Conservation (phyloP, 257 asterid genomes). For the Parsonsia alboflavescens region DNA sequence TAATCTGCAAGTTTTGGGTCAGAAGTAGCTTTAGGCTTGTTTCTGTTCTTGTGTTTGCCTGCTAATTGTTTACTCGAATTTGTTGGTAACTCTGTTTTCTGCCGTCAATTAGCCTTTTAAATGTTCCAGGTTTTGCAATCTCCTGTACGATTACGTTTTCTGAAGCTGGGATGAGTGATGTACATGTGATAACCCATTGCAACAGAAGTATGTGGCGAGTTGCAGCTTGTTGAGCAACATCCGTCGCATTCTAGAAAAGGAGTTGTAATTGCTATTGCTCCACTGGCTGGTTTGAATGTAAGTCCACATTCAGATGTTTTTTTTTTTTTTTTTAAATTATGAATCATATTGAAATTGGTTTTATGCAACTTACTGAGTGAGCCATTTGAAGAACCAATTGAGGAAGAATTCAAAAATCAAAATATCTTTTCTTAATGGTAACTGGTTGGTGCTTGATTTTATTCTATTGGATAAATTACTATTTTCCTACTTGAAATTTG, state of each 20-base stretch:
- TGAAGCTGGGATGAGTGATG: constrained; percentile 19
- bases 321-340: background rate
- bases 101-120: background rate
- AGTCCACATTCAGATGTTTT: constrained; percentile 1
- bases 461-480: too few species aligned
- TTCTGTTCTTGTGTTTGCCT: constrained; percentile 5
- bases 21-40: constrained; percentile 24
- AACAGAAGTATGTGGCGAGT: constrained; percentile 17
- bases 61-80: background rate
- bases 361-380: background rate
- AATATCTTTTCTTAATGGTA: background rate
- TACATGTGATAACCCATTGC: constrained; percentile 17
- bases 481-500: too few species aligned
- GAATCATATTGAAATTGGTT: background rate
- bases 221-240: constrained; percentile 23
- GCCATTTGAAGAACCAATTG: background rate
- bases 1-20: constrained; percentile 21
- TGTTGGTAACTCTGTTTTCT: background rate
- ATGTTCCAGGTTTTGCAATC: constrained; percentile 14
- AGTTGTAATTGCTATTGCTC: constrained; percentile 24
- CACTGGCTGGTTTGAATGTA: constrained; percentile 23
- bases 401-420: background rate
- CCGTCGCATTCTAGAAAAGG: constrained; percentile 19
- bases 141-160: constrained; percentile 24
- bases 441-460: background rate